Conservation (phyloP, 768 basidiomycete genomes). For the Symmetrospora coprosmae region DNA sequence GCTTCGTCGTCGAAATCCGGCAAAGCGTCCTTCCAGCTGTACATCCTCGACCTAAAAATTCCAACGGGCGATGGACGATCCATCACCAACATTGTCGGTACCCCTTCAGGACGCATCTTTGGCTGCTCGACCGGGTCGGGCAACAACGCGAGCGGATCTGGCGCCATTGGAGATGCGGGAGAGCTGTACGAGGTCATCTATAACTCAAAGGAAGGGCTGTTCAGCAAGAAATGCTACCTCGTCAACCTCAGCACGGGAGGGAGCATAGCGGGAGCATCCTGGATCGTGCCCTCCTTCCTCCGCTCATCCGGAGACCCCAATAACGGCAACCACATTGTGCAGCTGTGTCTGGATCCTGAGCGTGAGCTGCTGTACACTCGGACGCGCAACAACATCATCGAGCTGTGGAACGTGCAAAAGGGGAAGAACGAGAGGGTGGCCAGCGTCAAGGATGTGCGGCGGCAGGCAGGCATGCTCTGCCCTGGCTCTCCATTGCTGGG, state of each 20-base stretch:
- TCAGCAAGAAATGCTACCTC: conserved; percentile 68
- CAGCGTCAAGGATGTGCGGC: not conserved
- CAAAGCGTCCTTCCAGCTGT: conserved; percentile 58
- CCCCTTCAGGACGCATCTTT: conserved; percentile 71
- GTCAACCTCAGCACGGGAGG: conserved; percentile 46
- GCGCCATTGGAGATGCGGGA: conserved; percentile 55
- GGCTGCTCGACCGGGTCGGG: conserved; percentile 44
- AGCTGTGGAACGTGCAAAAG: conserved; percentile 25
- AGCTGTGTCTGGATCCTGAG: conserved; percentile 33
- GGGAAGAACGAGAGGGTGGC: not conserved
- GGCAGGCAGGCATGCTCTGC: conserved; percentile 59
- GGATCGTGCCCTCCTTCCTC: conserved; percentile 33
- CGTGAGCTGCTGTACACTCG: conserved; percentile 35
- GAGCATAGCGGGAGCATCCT: conserved; percentile 32
- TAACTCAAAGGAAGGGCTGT: conserved; percentile 80
- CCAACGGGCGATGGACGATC: conserved; percentile 53
- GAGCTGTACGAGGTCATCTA: conserved; percentile 85
- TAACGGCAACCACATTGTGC: conserved; percentile 32
- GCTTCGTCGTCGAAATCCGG: conserved; percentile 42
- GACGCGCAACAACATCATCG: conserved; percentile 34
- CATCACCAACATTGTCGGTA: conserved; percentile 71
- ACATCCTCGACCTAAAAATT: conserved; percentile 71
- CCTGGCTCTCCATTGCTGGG: conserved; percentile 41
- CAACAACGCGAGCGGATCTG: conserved; percentile 33
- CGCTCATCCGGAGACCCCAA: conserved; percentile 21